Conservation (phyloP, 2,329 filamentous ascomycete genomes). For the Xylaria sp. region DNA sequence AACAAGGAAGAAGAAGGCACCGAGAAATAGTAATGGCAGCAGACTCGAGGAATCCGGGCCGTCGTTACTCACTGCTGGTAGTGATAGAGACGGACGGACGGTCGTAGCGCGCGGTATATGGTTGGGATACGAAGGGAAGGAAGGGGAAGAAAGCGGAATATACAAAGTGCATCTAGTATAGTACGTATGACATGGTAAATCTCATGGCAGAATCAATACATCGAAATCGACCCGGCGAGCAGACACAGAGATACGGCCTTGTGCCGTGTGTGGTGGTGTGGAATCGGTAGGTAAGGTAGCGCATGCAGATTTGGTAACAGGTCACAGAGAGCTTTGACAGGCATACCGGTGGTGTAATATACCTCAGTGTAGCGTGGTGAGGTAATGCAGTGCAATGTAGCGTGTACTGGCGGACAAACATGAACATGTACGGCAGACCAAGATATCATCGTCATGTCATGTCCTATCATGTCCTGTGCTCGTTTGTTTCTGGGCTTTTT, state of each 20-base stretch:
- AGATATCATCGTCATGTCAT: constrained; percentile 14
- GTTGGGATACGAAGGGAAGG: not conserved
- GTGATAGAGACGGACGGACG: constrained; percentile 13
- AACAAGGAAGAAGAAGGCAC: constrained; percentile 32
- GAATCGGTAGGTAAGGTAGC: constrained; percentile 14
- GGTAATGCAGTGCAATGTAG: not conserved
- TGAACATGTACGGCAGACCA: constrained; percentile 2
- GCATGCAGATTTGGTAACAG: constrained; percentile 37
- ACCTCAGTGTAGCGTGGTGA: not conserved
- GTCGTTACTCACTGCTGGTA: constrained; percentile 33
- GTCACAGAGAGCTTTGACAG: constrained; percentile 29
- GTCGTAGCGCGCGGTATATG: constrained; percentile 19
- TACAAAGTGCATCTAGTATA: constrained; percentile 30
- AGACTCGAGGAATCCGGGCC: constrained; percentile 31
- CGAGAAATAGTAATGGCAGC: constrained; percentile 35
- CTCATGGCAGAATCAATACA: constrained; percentile 27
- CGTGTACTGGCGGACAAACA: constrained; percentile 4
- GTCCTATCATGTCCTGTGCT: not conserved
- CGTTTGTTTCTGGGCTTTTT: constrained; percentile 6
- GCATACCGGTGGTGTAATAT: constrained; percentile 7
- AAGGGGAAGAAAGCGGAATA: constrained; percentile 26
- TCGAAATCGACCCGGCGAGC: constrained; percentile 19
- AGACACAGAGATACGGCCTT: constrained; percentile 25
- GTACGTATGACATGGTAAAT: constrained; percentile 35
- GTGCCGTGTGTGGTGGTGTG: constrained; percentile 31